These are phyloP conservation scores for Aspergillus sp. DNA, from an alignment of 2,329 filamentous ascomycete species.

Conservation along the genomic window DNA sequence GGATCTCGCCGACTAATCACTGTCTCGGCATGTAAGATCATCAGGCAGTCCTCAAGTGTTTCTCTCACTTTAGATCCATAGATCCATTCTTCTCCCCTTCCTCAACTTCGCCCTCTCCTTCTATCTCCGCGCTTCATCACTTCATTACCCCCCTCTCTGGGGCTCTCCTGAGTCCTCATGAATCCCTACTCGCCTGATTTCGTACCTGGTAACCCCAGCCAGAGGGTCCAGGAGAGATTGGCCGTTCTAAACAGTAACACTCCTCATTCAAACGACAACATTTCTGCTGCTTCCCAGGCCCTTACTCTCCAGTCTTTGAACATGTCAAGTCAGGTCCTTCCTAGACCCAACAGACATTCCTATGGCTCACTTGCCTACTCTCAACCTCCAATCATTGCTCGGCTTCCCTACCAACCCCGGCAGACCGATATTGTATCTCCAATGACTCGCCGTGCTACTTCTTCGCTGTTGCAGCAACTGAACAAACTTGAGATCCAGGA, in stretches of 20 bases:
- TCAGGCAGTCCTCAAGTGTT: not conserved
- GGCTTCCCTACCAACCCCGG: not conserved
- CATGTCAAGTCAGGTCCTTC: not conserved
- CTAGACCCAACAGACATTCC: not conserved
- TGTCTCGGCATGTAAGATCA: not conserved
- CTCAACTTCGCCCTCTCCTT: not conserved
- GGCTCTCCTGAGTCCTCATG: not conserved
- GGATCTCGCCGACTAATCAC: not conserved
- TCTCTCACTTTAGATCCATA: not conserved
- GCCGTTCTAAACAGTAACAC: not conserved
- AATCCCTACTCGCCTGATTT: constrained; percentile 7
- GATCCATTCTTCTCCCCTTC: not conserved
- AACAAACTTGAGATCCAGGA: constrained; percentile 2
- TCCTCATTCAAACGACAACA: not conserved
- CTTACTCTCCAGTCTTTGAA: not conserved
- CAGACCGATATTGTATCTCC: constrained; percentile 5
- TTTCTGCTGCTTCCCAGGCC: not conserved
- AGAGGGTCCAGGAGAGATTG: not conserved
- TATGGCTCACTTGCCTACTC: not conserved
- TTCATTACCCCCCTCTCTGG: not conserved
- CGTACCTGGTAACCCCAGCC: not conserved
- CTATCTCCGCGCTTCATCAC: not conserved
- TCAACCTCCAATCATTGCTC: not conserved
- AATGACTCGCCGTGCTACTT: not conserved
- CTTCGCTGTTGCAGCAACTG: not conserved